Base-by-base conservation (phyloP, 768 basidiomycete genomes). In the Mycena indigotica region DNA sequence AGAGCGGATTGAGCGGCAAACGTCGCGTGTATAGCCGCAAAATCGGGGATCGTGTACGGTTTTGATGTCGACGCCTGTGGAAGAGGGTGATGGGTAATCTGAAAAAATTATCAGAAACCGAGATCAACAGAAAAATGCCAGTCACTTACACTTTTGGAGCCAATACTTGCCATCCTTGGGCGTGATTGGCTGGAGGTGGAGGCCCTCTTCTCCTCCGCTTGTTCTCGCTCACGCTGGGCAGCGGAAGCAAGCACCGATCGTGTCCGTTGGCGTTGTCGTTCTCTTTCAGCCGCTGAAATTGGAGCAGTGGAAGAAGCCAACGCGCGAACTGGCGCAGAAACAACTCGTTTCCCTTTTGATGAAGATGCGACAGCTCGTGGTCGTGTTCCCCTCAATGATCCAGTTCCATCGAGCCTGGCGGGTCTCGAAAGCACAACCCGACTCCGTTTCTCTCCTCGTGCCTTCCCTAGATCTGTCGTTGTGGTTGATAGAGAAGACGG, bases 1-100 rank as follows among this genome's bases (percentile, higher is more conserved):
- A 73, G 74, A 13, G 74, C 73, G 1, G 78, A 59, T 53, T 70
- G 67, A 13, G 75, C 77, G 50, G 76, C 77, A 45, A 81, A 77
- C 32, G 79, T 74, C 29, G 83, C 79, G 61, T 86, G 86, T 16
- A 84, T 64, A 15, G 75, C 69, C 69, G 78, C 82, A 72, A 80
- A 83, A 62, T 86, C 81, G 56, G 86, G 84, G 48, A 84, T 75
- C 28, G 63, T 61, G 54, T 67, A 67, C 10, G 51, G 51, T 17
- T 71, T 68, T 65, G 66, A 46, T 58, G 69, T 55, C 56, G 59
- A 49, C 41, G 64, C 49, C 46, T 55, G 56, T 39, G 50, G 55
- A 25, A 63, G 57, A 24, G 65, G 63, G 49, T 62, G 53, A 17
- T 56, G 56, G 38, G 58, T 52, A 50, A 56, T 62, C 52, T 67